Evolutionary conservation across 208 protist species (phyloP), one percentile per base, ranked within the genome.

Genomic region (Acanthamoeba rhysodes): DNA sequence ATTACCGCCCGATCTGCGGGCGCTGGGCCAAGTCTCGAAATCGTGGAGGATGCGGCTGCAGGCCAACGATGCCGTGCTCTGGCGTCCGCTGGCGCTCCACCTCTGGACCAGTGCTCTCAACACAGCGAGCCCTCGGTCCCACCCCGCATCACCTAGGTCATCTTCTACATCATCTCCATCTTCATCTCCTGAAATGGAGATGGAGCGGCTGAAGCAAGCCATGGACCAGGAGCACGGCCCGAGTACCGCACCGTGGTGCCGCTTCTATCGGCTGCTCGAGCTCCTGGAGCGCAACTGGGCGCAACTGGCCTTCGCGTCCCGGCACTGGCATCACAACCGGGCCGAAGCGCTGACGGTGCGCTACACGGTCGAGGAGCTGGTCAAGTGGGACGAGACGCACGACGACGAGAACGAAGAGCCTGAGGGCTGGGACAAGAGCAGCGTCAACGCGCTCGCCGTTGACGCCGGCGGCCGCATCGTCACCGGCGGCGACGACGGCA

Each of bases 401-500:
- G 41, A 80, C 0, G 72, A 80, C 34, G 72, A 80, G 6, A 29
- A 37, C 72, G 72, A 80, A 8, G 72, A 80, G 29, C 72, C 72
- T 12, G 72, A 80, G 72, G 72, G 72, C 29, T 80, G 72, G 72
- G 29, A 80, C 72, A 80, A 80, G 72, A 80, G 72, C 32, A 50
- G 72, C 72, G 32, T 80, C 34, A 29, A 12, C 41, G 72, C 32
- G 27, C 72, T 80, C 32, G 72, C 29, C 20, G 72, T 80, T 2
- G 72, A 80, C 32, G 72, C 41, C 72, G 72, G 72, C 29, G 72
- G 72, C 72, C 34, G 72, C 32, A 45, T 80, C 29, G 72, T 80
- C 34, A 80, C 72, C 18, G 72, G 72, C 72, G 72, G 72, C 72
- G 72, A 80, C 20, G 72, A 80, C 72, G 72, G 72, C 27, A 48